phyloP scores from a whole-genome alignment of 1,284 basidiomycete species.

The Afroboletus lepidellus region DNA sequence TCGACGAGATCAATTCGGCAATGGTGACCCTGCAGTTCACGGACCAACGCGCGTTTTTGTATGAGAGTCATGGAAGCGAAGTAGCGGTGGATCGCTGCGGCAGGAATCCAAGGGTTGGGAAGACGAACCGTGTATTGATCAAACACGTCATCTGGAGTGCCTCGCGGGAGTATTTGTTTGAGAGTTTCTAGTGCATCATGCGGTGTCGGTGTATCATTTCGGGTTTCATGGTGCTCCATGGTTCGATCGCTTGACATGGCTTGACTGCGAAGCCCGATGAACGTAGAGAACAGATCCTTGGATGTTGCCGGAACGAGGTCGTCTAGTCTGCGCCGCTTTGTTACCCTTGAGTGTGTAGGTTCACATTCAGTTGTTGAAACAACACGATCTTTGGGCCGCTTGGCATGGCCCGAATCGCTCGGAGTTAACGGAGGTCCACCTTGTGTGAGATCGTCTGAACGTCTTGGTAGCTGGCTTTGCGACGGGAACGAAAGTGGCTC shows the following conservation, averaged over 20 bases:
- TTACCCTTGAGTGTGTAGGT: neutral
- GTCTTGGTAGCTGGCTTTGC: slow-evolving; percentile 13
- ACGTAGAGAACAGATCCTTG: slow-evolving; percentile 27
- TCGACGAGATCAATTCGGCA: slow-evolving; percentile 59
- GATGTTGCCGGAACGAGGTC: slow-evolving; percentile 26
- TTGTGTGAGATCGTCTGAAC: slow-evolving; percentile 6
- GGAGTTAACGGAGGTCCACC: slow-evolving; percentile 6
- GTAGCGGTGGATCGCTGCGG: slow-evolving; percentile 54
- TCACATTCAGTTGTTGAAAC: slow-evolving; percentile 4
- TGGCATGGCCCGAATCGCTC: neutral
- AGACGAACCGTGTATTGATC: slow-evolving; percentile 50
- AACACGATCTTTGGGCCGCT: slow-evolving; percentile 1
- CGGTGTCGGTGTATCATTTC: slow-evolving; percentile 21
- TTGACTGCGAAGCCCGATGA: slow-evolving; percentile 27
- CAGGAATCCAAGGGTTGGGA: slow-evolving; percentile 35
- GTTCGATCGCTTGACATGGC: slow-evolving; percentile 6
- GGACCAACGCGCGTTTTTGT: slow-evolving; percentile 60
- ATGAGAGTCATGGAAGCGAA: slow-evolving; percentile 65
- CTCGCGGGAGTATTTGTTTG: slow-evolving; percentile 19
- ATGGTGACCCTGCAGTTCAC: slow-evolving; percentile 42
- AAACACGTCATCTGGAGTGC: slow-evolving; percentile 43
- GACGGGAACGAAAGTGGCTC: slow-evolving; percentile 29
- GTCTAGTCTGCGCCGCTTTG: slow-evolving; percentile 32
- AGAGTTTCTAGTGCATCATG: slow-evolving; percentile 10
- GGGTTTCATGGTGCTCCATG: slow-evolving; percentile 19